Conservation (phyloP, 2,329 filamentous ascomycete species). For the Pleoardoris graminearum region DNA sequence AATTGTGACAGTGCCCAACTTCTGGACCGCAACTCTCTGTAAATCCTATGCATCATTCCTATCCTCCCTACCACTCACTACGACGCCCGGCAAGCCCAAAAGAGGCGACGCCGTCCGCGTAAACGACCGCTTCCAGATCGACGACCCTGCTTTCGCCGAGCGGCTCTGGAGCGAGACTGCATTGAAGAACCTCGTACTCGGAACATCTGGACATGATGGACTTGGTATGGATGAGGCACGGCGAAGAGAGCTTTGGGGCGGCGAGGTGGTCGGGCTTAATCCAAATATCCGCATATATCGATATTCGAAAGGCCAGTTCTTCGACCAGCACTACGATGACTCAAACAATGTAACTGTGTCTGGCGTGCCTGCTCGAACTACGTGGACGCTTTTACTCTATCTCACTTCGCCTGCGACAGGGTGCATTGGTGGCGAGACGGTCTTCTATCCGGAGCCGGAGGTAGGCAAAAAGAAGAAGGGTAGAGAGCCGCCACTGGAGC, state of each 20-base stretch:
- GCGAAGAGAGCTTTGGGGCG: conserved; percentile 66
- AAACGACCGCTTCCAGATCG: conserved; percentile 85
- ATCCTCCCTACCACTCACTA: conserved; percentile 69
- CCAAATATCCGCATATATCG: conserved; percentile 89
- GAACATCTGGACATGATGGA: conserved; percentile 40
- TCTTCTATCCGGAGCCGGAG: conserved; percentile 75
- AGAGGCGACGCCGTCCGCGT: conserved; percentile 80
- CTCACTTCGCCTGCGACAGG: conserved; percentile 75
- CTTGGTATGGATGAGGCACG: conserved; percentile 35
- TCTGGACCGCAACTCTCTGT: conserved; percentile 76
- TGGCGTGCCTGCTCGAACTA: conserved; percentile 66
- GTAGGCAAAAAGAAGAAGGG: conserved; percentile 50
- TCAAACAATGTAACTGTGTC: conserved; percentile 70
- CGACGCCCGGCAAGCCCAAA: conserved; percentile 77
- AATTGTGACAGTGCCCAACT: conserved; percentile 71
- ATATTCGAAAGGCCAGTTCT: conserved; percentile 84
- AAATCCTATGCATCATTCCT: conserved; percentile 76
- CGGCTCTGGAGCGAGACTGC: conserved; percentile 78
- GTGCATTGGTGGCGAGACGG: conserved; percentile 84
- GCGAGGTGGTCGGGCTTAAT: conserved; percentile 80
- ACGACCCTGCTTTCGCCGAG: conserved; percentile 74
- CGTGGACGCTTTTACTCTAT: conserved; percentile 90
- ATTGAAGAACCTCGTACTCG: conserved; percentile 62
- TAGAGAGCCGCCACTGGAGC: conserved; percentile 54
- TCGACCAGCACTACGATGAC: conserved; percentile 93